These are phyloP conservation scores for Calvatia gigantea DNA, from an alignment of 768 basidiomycete genomes.

Conservation along the genomic window DNA sequence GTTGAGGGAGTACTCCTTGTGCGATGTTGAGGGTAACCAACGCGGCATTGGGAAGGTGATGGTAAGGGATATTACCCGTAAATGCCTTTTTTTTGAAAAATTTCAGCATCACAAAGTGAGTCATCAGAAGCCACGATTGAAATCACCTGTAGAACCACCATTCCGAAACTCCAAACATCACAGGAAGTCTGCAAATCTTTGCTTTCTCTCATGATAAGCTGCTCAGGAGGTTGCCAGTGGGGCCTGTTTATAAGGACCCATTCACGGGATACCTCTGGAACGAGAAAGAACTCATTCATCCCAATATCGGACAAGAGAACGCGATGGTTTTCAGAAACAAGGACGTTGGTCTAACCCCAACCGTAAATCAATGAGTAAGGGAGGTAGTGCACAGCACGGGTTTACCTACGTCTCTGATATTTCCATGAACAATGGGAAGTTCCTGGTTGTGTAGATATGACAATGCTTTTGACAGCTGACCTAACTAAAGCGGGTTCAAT, in stretches of 20 bases:
- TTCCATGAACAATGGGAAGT: constrained; percentile 10
- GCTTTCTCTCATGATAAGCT: background rate
- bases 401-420: background rate
- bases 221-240: constrained; percentile 6
- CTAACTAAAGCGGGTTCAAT: background rate
- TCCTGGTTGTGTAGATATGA: constrained; percentile 3
- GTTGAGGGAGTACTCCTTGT: background rate
- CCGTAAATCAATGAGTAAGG: background rate
- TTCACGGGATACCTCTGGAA: background rate
- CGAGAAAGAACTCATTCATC: background rate
- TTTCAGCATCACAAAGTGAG: background rate
- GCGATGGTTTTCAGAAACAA: background rate
- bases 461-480: constrained; percentile 1
- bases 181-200: background rate
- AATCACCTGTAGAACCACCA: constrained; percentile 7
- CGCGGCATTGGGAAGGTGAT: background rate
- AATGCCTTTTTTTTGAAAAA: background rate
- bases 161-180: constrained; percentile 13
- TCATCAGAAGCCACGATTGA: background rate
- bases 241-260: background rate
- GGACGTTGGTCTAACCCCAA: constrained; percentile 1
- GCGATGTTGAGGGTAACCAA: background rate
- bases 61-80: background rate
- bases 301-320: constrained; percentile 10
- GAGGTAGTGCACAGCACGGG: background rate